Conservation (phyloP, 306 rosid species). For the Amphicarpaea edgeworthii region DNA sequence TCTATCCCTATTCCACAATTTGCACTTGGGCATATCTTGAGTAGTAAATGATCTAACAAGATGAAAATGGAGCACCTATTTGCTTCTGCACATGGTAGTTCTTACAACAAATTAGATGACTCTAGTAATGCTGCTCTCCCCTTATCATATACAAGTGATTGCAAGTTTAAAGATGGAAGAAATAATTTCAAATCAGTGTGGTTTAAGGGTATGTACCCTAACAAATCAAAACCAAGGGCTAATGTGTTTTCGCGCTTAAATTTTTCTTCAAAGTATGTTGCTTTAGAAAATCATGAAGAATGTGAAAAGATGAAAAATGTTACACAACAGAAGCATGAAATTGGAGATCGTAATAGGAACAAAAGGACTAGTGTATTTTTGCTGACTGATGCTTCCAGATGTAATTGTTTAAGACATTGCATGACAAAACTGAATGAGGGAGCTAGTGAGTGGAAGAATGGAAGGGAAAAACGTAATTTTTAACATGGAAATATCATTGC, state of each 20-base stretch:
- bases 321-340: slow-evolving; percentile 14
- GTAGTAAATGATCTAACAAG: slow-evolving; percentile 12
- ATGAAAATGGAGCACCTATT: neutral
- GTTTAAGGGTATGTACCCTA: slow-evolving; percentile 46
- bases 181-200: no score
- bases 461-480: neutral
- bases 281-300: slow-evolving; percentile 12
- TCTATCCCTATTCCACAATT: no score
- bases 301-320: slow-evolving; percentile 8
- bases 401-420: slow-evolving; percentile 7
- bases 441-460: slow-evolving; percentile 35
- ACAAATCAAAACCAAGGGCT: slow-evolving; percentile 26
- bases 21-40: slow-evolving; percentile 9
- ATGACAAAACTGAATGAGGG: slow-evolving; percentile 14
- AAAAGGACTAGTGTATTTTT: slow-evolving; percentile 46
- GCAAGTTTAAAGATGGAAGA: no score
- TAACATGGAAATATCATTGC: slow-evolving; percentile 10
- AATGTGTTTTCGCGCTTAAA: slow-evolving; percentile 58
- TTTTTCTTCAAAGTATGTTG: slow-evolving; percentile 28
- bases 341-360: no score
- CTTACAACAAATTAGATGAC: neutral
- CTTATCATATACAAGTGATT: slow-evolving; percentile 16
- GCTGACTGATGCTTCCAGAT: slow-evolving; percentile 37
- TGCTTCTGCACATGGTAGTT: slow-evolving; percentile 13
- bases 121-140: slow-evolving; percentile 8